Evolutionary conservation across 805 yeast genomes (phyloP).

Genomic region (Sugiyamaella americana): DNA sequence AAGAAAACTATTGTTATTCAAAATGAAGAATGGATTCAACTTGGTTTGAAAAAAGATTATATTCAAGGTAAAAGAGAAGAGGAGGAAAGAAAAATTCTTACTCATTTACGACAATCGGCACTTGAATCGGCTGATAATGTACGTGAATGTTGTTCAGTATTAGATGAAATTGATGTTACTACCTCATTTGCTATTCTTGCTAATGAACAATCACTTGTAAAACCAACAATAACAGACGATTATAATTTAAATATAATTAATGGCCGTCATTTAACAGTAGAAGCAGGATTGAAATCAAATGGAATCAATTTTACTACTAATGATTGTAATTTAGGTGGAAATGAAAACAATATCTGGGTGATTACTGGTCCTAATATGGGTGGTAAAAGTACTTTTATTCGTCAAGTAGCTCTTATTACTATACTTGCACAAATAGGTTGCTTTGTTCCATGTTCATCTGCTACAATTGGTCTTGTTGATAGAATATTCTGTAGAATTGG

Average conservation of each 20-base stretch:
- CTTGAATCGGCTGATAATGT: slow-evolving; percentile 41
- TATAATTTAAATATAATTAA: slow-evolving; percentile 44
- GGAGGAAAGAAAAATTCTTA: slow-evolving; percentile 52
- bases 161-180: slow-evolving; percentile 68
- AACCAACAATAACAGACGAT: slow-evolving; percentile 56
- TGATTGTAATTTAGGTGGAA: slow-evolving; percentile 32
- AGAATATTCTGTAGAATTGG: slow-evolving; percentile 76
- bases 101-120: slow-evolving; percentile 42
- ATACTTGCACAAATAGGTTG: slow-evolving; percentile 74
- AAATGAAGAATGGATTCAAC: slow-evolving; percentile 44
- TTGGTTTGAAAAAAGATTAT: slow-evolving; percentile 45
- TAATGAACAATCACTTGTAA: slow-evolving; percentile 53
- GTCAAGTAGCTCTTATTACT: slow-evolving; percentile 62
- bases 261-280: slow-evolving; percentile 87
- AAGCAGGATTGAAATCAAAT: slow-evolving; percentile 51
- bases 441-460: slow-evolving; percentile 60
- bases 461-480: slow-evolving; percentile 66
- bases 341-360: slow-evolving; percentile 40
- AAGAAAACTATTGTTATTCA: slow-evolving; percentile 42
- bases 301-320: slow-evolving; percentile 47
- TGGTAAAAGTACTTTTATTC: slow-evolving; percentile 72
- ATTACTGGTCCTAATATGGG: slow-evolving; percentile 94
- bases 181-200: slow-evolving; percentile 70
- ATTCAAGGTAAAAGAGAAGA: slow-evolving; percentile 42
- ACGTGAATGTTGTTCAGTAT: slow-evolving; percentile 42